Evolutionary conservation across 805 yeast genomes (phyloP).

Genomic region (Yarrowia osloensis): DNA sequence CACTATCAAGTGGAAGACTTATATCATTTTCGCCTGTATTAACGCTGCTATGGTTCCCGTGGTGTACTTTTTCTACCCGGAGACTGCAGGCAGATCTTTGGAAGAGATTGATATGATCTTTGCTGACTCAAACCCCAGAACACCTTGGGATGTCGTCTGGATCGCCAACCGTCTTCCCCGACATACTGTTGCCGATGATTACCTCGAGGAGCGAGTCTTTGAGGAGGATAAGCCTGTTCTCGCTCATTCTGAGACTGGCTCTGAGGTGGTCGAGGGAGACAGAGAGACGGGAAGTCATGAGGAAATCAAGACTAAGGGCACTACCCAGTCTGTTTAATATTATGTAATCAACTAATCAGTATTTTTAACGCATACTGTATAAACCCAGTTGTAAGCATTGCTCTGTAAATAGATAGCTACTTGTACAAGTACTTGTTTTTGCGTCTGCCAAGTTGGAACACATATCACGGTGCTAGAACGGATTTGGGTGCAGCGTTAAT

Average conservation of each 20-base stretch:
- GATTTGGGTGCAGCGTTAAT: too few species aligned
- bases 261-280: neutral
- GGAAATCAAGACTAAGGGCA: neutral
- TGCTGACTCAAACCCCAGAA: slow-evolving; percentile 40
- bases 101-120: neutral
- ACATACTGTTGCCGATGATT: neutral
- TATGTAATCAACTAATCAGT: neutral
- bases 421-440: too few species aligned
- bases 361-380: too few species aligned
- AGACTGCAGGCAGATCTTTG: neutral
- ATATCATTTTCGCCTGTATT: neutral
- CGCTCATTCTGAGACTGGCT: neutral
- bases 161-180: slow-evolving; percentile 42
- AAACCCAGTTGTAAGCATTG: too few species aligned
- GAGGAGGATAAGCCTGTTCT: neutral
- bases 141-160: slow-evolving; percentile 49
- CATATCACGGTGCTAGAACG: too few species aligned
- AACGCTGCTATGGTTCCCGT: slow-evolving; percentile 1
- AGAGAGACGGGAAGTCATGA: too few species aligned
- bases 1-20: neutral
- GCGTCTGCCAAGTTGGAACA: too few species aligned
- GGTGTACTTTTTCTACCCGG: slow-evolving; percentile 1
- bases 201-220: neutral
- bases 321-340: neutral
- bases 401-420: too few species aligned